These are phyloP conservation scores for Globisporangium splendens DNA, from an alignment of 352 stramenopile species.

Conservation along the genomic window DNA sequence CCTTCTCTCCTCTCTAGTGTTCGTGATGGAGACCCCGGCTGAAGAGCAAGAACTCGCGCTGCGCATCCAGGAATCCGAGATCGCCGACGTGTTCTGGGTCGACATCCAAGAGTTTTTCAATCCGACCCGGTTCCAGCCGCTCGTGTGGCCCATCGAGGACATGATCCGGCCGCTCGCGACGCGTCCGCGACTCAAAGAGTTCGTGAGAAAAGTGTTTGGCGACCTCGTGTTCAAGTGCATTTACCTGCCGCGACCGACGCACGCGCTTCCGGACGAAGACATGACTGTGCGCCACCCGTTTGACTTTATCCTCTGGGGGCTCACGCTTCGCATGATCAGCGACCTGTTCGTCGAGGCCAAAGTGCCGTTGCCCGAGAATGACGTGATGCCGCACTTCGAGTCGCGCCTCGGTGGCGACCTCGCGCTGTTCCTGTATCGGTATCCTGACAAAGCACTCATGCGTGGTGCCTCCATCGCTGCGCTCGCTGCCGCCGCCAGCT, in stretches of 20 bases:
- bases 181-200: constrained; percentile 26
- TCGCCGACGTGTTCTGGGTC: constrained; percentile 81
- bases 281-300: constrained; percentile 34
- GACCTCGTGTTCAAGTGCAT: constrained; percentile 66
- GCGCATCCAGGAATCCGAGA: constrained; percentile 59
- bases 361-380: constrained; percentile 43
- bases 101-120: constrained; percentile 77
- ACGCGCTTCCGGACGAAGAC: constrained; percentile 37
- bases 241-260: constrained; percentile 64
- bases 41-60: constrained; percentile 45
- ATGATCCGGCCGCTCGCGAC: constrained; percentile 38
- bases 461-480: constrained; percentile 40
- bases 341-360: constrained; percentile 42
- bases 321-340: constrained; percentile 71
- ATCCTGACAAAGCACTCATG: constrained; percentile 44
- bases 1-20: constrained; percentile 38
- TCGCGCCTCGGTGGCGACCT: constrained; percentile 40
- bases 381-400: constrained; percentile 58
- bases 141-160: constrained; percentile 59
- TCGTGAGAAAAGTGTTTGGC: constrained; percentile 38
- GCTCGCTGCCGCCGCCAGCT: constrained; percentile 32
- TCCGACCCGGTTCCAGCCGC: constrained; percentile 42
- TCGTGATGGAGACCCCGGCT: constrained; percentile 53
- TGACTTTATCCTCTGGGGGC: constrained; percentile 84
- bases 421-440: constrained; percentile 48